phyloP scores from a whole-genome alignment of 1,139 yeast species.

The Meyerozyma smithsonii region DNA sequence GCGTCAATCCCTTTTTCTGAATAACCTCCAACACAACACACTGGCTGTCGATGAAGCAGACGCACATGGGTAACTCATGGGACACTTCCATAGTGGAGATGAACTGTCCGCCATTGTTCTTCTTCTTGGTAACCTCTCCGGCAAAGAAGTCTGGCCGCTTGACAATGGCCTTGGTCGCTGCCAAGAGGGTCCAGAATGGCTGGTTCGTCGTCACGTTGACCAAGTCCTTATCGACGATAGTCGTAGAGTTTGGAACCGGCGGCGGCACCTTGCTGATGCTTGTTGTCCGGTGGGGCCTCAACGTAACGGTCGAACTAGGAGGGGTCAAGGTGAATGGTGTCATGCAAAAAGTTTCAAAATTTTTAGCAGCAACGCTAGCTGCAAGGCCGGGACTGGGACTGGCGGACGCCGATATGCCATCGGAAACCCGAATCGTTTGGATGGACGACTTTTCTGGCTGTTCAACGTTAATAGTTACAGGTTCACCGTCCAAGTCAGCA shows the following conservation, averaged over 20 bases:
- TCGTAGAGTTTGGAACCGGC: slow-evolving; percentile 20
- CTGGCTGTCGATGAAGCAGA: slow-evolving; percentile 28
- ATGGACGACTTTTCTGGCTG: slow-evolving; percentile 12
- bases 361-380: slow-evolving; percentile 45
- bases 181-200: slow-evolving; percentile 66
- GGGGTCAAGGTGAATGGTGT: slow-evolving; percentile 31
- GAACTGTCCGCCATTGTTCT: slow-evolving; percentile 18
- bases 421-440: slow-evolving; percentile 9
- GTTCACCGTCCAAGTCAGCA: slow-evolving; percentile 1
- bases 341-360: slow-evolving; percentile 51
- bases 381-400: slow-evolving; percentile 17
- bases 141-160: slow-evolving; percentile 33
- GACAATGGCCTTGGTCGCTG: slow-evolving; percentile 55
- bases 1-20: slow-evolving; percentile 18
- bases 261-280: slow-evolving; percentile 13
- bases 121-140: slow-evolving; percentile 13
- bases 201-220: slow-evolving; percentile 31
- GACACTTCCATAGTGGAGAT: slow-evolving; percentile 24
- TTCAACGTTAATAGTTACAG: slow-evolving; percentile 13
- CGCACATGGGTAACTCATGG: slow-evolving; percentile 17
- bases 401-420: neutral
- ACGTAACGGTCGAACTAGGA: neutral
- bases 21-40: slow-evolving; percentile 40
- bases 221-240: slow-evolving; percentile 23
- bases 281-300: slow-evolving; percentile 5